Base-by-base conservation (phyloP, 441 rosid genomes). In the Lepidium campestre region DNA sequence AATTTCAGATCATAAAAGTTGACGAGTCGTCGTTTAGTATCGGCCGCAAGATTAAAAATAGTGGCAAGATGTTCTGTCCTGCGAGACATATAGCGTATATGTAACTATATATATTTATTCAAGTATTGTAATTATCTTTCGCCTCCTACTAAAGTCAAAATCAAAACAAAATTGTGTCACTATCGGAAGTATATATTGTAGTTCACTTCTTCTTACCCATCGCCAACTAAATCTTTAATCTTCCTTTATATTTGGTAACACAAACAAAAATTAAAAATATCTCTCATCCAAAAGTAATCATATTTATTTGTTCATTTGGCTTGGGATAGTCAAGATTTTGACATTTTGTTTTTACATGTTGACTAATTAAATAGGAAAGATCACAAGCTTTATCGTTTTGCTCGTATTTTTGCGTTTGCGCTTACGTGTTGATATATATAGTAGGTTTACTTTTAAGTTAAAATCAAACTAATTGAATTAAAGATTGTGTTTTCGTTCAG, bases 121-220 rank as follows among this genome's bases (percentile, higher is more conserved):
- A 41, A 11, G 23, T 48, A 41, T n/a, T n/a, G n/a, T n/a, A n/a
- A n/a, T n/a, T n/a, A 9, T 9, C 11, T 15, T 54, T 64, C 49
- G 66, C 65, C 67, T 35, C 63, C 57, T 45, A 27, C 45, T 23
- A 36, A 72, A 73, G 63, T 59, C 68, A 73, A 73, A 52, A 44
- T 50, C 36, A 66, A 35, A 65, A 67, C 68, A 8, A 62, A 25
- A 20, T n/a, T 2, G n/a, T 66, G 72, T 66, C 77, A 47, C 60
- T 61, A 61, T 67, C 77, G 2, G 54, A 17, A 19, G 56, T 52
- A 27, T 12, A 29, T 67, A 10, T 59, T 59, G 53, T 73, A 61
- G 77, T 39, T 73, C 69, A 73, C 65, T 73, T 73, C 77, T 67
- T 73, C 77, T 61, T 67, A 73, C 68, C 77, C 77, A 62, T 73